Percentiles rank a stretch among this genome's conserved stretches.
These are phyloP conservation scores for Umbelopsis sp. DNA, from an alignment of 192 early-diverging fungal species.

Conservation along the genomic window DNA sequence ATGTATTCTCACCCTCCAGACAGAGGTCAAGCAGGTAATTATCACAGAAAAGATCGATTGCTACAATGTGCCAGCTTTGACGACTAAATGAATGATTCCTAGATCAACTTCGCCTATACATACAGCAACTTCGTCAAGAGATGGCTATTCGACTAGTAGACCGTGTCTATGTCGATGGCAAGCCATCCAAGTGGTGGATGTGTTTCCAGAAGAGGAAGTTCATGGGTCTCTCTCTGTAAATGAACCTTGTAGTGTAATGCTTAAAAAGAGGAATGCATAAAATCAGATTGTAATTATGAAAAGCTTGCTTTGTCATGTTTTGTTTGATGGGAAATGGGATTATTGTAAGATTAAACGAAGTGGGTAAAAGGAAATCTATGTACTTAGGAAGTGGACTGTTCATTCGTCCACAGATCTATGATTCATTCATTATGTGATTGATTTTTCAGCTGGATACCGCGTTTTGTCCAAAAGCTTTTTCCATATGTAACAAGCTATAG, in stretches of 20 bases:
- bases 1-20: constrained; percentile 78
- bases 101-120: constrained; percentile 86
- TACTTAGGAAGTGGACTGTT: too few species aligned
- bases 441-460: constrained; percentile 33
- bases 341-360: background rate
- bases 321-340: background rate
- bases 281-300: constrained; percentile 14
- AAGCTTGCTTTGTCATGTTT: background rate
- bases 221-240: constrained; percentile 83
- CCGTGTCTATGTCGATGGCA: constrained; percentile 76
- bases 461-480: constrained; percentile 36
- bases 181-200: constrained; percentile 99
- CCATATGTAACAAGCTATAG: constrained; percentile 37
- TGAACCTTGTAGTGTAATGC: background rate
- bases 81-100: background rate
- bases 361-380: background rate
- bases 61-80: too few species aligned
- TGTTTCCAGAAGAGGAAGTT: constrained; percentile 99
- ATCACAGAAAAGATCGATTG: background rate
- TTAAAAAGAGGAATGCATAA: constrained; percentile 3
- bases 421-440: background rate
- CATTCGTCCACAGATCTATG: background rate
- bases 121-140: constrained; percentile 91
- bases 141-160: constrained; percentile 72
- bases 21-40: constrained; percentile 72